A percentile compares a stretch with the other conserved stretches of the same genome.
phyloP scores from a whole-genome alignment of 208 protist genomes.

The Leishmania martiniquensis region DNA sequence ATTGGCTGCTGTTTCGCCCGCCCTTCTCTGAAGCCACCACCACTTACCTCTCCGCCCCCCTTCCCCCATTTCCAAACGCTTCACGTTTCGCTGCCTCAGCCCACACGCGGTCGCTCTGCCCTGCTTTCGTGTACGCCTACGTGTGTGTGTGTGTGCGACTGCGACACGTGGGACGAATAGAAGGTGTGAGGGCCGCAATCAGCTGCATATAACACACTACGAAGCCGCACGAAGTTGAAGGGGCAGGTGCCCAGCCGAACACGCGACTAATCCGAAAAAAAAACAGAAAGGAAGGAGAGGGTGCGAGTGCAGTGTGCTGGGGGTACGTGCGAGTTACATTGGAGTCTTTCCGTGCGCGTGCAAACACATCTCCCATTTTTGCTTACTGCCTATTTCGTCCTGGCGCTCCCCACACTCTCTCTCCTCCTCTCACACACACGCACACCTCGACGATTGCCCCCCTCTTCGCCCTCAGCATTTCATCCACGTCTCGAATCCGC shows the following conservation, averaged over 20 bases:
- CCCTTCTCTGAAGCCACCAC: not conserved
- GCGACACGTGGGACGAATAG: not conserved
- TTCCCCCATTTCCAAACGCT: not conserved
- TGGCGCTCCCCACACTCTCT: not conserved
- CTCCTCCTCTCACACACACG: not conserved
- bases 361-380: not conserved
- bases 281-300: not conserved
- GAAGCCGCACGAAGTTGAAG: not conserved
- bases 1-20: not conserved
- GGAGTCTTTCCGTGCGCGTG: not conserved
- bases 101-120: not conserved
- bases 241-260: not conserved
- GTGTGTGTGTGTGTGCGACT: not conserved
- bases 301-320: not conserved
- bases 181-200: not conserved
- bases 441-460: not conserved
- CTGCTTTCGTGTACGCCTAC: not conserved
- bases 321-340: not conserved
- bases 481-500: not conserved
- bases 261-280: not conserved
- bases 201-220: not conserved
- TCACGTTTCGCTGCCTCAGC: not conserved
- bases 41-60: not conserved
- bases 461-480: not conserved
- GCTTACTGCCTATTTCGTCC: not conserved